Percentiles rank a stretch among this genome's conserved stretches.
Conservation (phyloP, 2,329 filamentous ascomycete species). For the Albophoma yamanashiensis region DNA sequence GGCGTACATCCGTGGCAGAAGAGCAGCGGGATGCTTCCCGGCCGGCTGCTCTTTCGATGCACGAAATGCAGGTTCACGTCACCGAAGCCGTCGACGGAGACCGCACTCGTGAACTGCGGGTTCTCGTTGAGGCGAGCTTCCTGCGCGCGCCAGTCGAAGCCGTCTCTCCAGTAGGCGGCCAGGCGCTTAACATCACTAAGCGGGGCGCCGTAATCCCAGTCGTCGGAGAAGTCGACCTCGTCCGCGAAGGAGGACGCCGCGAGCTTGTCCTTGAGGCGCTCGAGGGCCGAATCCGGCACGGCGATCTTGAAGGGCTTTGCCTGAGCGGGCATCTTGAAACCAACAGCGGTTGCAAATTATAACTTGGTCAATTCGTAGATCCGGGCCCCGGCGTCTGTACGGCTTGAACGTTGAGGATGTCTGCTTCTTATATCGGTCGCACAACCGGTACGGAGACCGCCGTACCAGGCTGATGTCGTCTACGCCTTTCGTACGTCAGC, state of each 20-base stretch:
- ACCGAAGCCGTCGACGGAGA: constrained; percentile 47
- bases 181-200: constrained; percentile 24
- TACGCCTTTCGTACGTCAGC: neutral
- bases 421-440: neutral
- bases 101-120: constrained; percentile 42
- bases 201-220: constrained; percentile 20
- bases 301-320: constrained; percentile 24
- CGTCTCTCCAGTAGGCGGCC: constrained; percentile 24
- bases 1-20: constrained; percentile 28
- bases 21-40: constrained; percentile 50
- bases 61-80: constrained; percentile 53
- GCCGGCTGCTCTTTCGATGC: constrained; percentile 39
- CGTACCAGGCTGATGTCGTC: neutral
- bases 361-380: neutral
- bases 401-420: neutral
- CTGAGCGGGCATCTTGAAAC: neutral
- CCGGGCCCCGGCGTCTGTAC: too few relatives aligned
- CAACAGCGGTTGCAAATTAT: neutral
- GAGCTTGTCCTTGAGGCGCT: constrained; percentile 20
- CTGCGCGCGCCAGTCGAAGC: constrained; percentile 52
- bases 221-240: constrained; percentile 19
- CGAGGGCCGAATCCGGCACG: constrained; percentile 19
- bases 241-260: constrained; percentile 16
- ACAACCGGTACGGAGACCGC: neutral
- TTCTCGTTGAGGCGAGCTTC: constrained; percentile 48